These are phyloP conservation scores for Aspergillus melleus DNA, from an alignment of 2,329 filamentous ascomycete species.

Conservation along the genomic window DNA sequence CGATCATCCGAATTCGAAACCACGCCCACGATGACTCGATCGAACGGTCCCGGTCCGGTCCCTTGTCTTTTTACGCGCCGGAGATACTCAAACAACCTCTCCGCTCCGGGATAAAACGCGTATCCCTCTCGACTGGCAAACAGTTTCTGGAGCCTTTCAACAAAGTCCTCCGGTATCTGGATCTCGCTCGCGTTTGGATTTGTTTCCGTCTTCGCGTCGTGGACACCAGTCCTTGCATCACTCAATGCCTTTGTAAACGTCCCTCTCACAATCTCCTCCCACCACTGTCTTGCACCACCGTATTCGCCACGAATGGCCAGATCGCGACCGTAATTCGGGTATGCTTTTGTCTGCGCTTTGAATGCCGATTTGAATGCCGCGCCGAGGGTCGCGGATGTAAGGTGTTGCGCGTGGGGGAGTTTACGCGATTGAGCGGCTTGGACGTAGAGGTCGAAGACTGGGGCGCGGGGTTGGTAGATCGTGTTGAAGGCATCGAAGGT, in stretches of 20 bases:
- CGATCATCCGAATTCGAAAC: conserved; percentile 51
- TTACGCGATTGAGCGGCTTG: conserved; percentile 37
- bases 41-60: conserved; percentile 23
- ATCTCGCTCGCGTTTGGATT: background rate
- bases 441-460: conserved; percentile 43
- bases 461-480: conserved; percentile 42
- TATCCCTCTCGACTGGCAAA: conserved; percentile 45
- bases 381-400: conserved; percentile 30
- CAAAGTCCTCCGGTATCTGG: conserved; percentile 34
- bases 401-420: conserved; percentile 26
- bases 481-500: conserved; percentile 50
- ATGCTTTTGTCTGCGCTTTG: conserved; percentile 30
- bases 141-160: conserved; percentile 35
- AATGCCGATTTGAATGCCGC: conserved; percentile 39
- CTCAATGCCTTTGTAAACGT: conserved; percentile 34
- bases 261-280: conserved; percentile 42
- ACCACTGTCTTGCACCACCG: conserved; percentile 45
- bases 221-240: background rate
- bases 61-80: conserved; percentile 12
- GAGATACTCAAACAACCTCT: conserved; percentile 37
- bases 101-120: conserved; percentile 41
- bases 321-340: conserved; percentile 47
- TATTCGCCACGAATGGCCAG: conserved; percentile 36
- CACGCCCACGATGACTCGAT: conserved; percentile 42
- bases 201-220: too few relatives aligned